Evolutionary conservation across 176 grass and related monocot species (phyloP), one percentile per base, ranked within the genome.

Genomic region (Areca catechu): DNA sequence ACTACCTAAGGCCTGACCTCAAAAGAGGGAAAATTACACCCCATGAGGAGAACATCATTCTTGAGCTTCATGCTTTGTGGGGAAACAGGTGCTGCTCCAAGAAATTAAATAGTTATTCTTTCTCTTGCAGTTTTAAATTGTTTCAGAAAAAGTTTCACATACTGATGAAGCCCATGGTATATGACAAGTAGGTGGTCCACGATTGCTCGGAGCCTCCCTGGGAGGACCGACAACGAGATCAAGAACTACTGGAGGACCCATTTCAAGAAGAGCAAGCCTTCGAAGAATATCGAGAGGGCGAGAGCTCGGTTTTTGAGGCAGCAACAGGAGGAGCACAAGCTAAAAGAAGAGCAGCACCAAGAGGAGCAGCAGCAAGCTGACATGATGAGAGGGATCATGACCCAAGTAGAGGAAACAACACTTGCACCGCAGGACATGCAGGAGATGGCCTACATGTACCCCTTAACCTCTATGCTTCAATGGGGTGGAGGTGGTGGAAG

Each of bases 231-330:
- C 69, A 97, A 97, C 65, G 86, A 97, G 86, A 97, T 97, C 78
- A 97, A 97, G 75, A 97, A 97, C 92, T 90, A 91, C 83, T 97
- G 92, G 92, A 61, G 86, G 68, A 97, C 92, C 20, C 86, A 91
- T 65, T 90, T 85, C 83, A 97, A 97, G 77, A 85, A 83, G 75
- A 78, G 73, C 28, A 89, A 81, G 74, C 79, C 90, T 12, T 89
- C 82, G 21, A 89, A 89, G 77, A 95, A 74, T 58, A 68, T 95
- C n/a, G 85, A 83, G 74, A 73, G 77, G 50, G 86, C 90, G 2
- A 74, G 85, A 48, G 79, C 90, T 0, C 58, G 74, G 30, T 86
- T 84, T 60, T 30, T 89, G 23, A 73, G 63, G 60, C 79, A 85
- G 49, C 85, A 74, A 12, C 7, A 43, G 10, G 34, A 43, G 0